These are phyloP conservation scores for Casuarina equisetifolia DNA, from an alignment of 306 rosid species.

Conservation along the genomic window DNA sequence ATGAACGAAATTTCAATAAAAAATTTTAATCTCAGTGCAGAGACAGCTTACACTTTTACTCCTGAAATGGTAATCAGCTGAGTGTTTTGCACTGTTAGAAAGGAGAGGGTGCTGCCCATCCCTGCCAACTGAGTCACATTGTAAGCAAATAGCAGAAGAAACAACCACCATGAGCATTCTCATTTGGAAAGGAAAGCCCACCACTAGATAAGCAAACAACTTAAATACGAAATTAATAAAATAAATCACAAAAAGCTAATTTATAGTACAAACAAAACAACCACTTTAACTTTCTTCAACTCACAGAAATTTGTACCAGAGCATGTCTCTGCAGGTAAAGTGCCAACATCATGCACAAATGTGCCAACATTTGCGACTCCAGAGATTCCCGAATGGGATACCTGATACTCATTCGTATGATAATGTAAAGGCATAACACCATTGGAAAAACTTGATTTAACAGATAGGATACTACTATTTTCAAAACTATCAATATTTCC, in stretches of 20 bases:
- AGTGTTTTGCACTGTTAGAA: slow-evolving; percentile 31
- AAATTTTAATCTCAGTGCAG: slow-evolving; percentile 8
- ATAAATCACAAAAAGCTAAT: slow-evolving; percentile 2
- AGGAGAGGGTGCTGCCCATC: slow-evolving; percentile 35
- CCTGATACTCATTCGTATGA: slow-evolving; percentile 91
- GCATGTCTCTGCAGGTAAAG: slow-evolving; percentile 40
- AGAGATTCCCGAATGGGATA: slow-evolving; percentile 55
- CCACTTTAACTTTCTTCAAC: slow-evolving; percentile 40
- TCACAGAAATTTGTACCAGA: slow-evolving; percentile 35
- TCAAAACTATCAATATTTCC: slow-evolving; percentile 71
- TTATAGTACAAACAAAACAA: slow-evolving; percentile 14
- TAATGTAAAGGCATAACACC: slow-evolving; percentile 88
- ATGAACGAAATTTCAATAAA: not conserved
- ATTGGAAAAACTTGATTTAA: slow-evolving; percentile 61
- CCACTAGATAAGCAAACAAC: not conserved
- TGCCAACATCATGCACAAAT: slow-evolving; percentile 24
- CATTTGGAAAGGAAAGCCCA: slow-evolving; percentile 4
- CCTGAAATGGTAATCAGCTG: slow-evolving; percentile 36
- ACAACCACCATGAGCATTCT: slow-evolving; percentile 22
- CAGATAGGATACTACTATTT: slow-evolving; percentile 53
- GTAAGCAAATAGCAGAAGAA: slow-evolving; percentile 26
- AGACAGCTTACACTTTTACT: slow-evolving; percentile 48
- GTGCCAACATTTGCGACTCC: slow-evolving; percentile 43
- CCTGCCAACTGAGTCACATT: slow-evolving; percentile 45
- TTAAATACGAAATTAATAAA: not conserved